These are phyloP conservation scores for Neurospora intermedia DNA, from an alignment of 495 filamentous ascomycete species.

Conservation along the genomic window DNA sequence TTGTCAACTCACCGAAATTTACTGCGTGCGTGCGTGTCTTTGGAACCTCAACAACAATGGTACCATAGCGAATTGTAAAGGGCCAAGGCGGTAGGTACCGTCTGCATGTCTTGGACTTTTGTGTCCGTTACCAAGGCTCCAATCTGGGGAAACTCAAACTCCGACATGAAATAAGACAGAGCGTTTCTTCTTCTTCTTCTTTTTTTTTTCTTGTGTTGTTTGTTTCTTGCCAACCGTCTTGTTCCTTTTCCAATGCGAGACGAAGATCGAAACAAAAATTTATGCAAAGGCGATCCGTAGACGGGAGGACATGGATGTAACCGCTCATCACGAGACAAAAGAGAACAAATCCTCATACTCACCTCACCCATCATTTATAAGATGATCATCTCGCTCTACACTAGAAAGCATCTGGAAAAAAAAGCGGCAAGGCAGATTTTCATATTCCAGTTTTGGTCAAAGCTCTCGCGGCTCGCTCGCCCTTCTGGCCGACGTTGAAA, in stretches of 20 bases:
- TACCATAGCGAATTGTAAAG: background rate
- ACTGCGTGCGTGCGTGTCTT: background rate
- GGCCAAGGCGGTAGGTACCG: background rate
- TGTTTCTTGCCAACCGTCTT: background rate
- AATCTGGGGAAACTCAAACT: background rate
- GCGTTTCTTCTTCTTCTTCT: background rate
- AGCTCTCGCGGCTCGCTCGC: background rate
- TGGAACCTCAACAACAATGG: background rate
- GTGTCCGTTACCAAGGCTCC: background rate
- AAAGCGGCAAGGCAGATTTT: background rate
- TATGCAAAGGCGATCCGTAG: background rate
- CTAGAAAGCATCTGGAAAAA: background rate
- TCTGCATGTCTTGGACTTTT: background rate
- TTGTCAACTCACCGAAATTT: background rate
- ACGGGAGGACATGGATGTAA: background rate
- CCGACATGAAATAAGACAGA: background rate
- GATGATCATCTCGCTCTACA: background rate
- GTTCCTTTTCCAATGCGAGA: background rate
- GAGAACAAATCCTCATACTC: background rate
- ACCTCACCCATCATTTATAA: background rate
- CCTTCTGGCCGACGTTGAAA: background rate
- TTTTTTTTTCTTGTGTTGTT: background rate
- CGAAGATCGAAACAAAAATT: background rate
- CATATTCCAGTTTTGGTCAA: background rate
- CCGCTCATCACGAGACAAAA: background rate